These are phyloP conservation scores for Tylopilus plumbeoviolaceoides DNA, from an alignment of 768 basidiomycete genomes.

Conservation along the genomic window DNA sequence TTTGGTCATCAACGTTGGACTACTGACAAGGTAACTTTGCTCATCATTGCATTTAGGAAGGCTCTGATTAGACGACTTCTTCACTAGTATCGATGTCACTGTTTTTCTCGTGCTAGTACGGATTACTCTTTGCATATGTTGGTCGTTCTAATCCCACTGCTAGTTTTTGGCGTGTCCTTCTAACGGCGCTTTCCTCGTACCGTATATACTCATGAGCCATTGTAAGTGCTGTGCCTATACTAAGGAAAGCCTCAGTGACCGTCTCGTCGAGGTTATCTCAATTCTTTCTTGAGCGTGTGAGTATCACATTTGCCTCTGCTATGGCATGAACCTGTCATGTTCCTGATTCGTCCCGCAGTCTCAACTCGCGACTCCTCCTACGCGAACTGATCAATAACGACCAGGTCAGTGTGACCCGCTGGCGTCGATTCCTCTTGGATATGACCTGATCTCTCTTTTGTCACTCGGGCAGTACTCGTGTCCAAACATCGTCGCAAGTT, in stretches of 20 bases:
- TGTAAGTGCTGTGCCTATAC: conserved; percentile 15
- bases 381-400: conserved; percentile 27
- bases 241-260: neutral
- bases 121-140: neutral
- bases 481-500: conserved; percentile 23
- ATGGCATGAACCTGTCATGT: neutral
- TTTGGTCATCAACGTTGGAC: conserved; percentile 34
- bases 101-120: conserved; percentile 25
- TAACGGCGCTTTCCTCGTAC: conserved; percentile 35
- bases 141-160: neutral
- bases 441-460: neutral
- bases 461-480: conserved; percentile 18
- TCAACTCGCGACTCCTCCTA: conserved; percentile 27
- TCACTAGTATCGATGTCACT: conserved; percentile 26
- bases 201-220: conserved; percentile 37
- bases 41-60: neutral
- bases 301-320: neutral
- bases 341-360: conserved; percentile 8
- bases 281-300: conserved; percentile 37
- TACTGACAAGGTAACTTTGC: conserved; percentile 30
- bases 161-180: conserved; percentile 34
- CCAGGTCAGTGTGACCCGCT: conserved; percentile 13
- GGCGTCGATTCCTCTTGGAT: neutral
- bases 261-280: conserved; percentile 30
- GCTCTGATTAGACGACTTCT: neutral